Evolutionary conservation across 2,329 filamentous ascomycete genomes (phyloP), one percentile per base, ranked within the genome.

Genomic region (Lachnellula cervina): DNA sequence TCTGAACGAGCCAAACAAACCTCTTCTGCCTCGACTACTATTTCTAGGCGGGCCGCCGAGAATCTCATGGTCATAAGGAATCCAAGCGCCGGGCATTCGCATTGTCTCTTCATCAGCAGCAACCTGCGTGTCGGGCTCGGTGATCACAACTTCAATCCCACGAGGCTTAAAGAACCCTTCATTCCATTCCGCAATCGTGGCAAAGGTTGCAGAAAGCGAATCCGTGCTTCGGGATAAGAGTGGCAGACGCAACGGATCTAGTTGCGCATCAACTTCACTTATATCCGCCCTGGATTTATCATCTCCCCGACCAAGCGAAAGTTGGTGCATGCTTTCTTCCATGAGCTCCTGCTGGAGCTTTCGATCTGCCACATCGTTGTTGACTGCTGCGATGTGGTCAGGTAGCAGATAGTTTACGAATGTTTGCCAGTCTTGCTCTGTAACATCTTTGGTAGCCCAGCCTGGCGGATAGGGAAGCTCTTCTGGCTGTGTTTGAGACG

Each of bases 401-500:
- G 82, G 80, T 21, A 84, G 66, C 16, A 84, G 67, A 57, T 77
- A 78, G 62, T 83, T 83, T 46, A 81, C 61, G 66, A 85, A 84
- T 0, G 81, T 83, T 37, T 75, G 73, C 82, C 82, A 85, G 64
- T 85, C 81, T 62, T 80, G 76, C 14, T 69, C 61, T 1, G 70
- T 74, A 13, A 82, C 72, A 51, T 81, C 79, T 40, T 74, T 75
- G 5, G 60, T 61, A 5, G 66, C 25, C 42, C 59, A 62, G 16
- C 44, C 51, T 19, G 52, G 23, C 8, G 59, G 62, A 42, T 63
- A 68, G 34, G 59, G 58, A 8, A 68, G 23, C 38, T 68, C 62
- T 11, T 55, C 45, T 5, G 64, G 63, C 23, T 50, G 35, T 5
- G 58, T 66, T 5, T 16, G 46, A 9, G 51, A 8, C 1, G 55